Evolutionary conservation across 768 basidiomycete genomes (phyloP).

Genomic region (Lentinula lateritia): DNA sequence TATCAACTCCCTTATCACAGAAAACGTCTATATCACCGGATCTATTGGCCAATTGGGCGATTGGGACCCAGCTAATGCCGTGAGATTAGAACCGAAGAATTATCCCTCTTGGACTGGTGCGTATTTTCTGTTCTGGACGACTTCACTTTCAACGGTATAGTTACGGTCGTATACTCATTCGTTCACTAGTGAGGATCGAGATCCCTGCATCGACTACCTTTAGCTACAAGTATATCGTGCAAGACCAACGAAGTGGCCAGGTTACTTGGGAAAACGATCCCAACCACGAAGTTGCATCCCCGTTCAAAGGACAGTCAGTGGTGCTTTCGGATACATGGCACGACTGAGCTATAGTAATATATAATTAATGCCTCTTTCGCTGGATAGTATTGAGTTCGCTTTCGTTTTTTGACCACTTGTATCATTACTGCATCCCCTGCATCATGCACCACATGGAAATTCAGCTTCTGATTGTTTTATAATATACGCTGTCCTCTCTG

Average conservation of each 20-base stretch:
- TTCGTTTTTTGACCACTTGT: neutral
- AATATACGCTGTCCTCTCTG: neutral
- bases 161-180: neutral
- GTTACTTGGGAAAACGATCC: constrained; percentile 68
- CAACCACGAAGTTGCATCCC: constrained; percentile 50
- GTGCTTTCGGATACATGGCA: constrained; percentile 38
- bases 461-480: neutral
- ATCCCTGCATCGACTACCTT: constrained; percentile 55
- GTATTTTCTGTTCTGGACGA: neutral
- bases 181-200: constrained; percentile 43
- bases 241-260: constrained; percentile 23
- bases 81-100: constrained; percentile 34
- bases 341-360: neutral
- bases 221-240: constrained; percentile 72
- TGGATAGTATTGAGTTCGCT: neutral
- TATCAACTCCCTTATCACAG: constrained; percentile 17
- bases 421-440: neutral
- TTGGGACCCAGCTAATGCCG: constrained; percentile 42
- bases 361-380: no score
- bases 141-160: neutral
- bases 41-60: constrained; percentile 34
- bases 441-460: neutral
- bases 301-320: constrained; percentile 31
- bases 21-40: constrained; percentile 48
- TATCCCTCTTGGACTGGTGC: constrained; percentile 48